Evolutionary conservation across 2,329 filamentous ascomycete species (phyloP), one percentile per base, ranked within the genome.

Genomic region (Knoxdaviesia proteae): DNA sequence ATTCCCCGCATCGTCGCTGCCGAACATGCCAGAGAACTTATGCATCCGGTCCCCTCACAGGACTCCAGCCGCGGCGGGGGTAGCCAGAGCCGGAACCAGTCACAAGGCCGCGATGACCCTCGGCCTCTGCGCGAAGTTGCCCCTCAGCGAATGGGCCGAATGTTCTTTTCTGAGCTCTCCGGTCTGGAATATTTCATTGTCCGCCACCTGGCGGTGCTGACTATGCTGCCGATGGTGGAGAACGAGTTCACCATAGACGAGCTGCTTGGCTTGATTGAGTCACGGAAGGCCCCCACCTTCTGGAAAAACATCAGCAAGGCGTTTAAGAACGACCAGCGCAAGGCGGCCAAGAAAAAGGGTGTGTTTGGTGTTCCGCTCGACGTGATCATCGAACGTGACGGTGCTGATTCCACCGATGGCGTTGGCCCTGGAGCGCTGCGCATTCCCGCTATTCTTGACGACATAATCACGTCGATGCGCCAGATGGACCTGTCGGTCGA

Each of bases 401-500:
- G 88, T 38, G 88, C 90, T 36, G 90, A 98, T 55, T 96, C 87
- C n/a, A 96, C 87, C 1, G 86, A 96, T 56, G 90, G 90, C 34
- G 84, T 98, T 47, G 90, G 90, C 0, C 87, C 90, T 7, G 88
- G 87, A 11, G 80, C 84, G 9, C 68, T 98, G 44, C 80, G 84
- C 42, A 84, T 98, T 37, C 90, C 90, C 3, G 82, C 84, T n/a
- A 68, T 98, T 42, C 72, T 98, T n/a, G 88, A 96, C 53, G 88
- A 94, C 56, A 78, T 88, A 40, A 80, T 98, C 35, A 81, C 83
- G 4, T 86, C 87, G 8, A 94, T 98, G 84, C 78, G 87, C 52
- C 90, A 88, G 60, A 96, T 98, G 84, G 90, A 98, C 58, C 86
- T 98, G 64, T 96, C 88, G 2, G 84, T 98, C 1, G 90, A 98